Evolutionary conservation across 2,329 filamentous ascomycete species (phyloP).

Genomic region (Colletotrichum abscissum): DNA sequence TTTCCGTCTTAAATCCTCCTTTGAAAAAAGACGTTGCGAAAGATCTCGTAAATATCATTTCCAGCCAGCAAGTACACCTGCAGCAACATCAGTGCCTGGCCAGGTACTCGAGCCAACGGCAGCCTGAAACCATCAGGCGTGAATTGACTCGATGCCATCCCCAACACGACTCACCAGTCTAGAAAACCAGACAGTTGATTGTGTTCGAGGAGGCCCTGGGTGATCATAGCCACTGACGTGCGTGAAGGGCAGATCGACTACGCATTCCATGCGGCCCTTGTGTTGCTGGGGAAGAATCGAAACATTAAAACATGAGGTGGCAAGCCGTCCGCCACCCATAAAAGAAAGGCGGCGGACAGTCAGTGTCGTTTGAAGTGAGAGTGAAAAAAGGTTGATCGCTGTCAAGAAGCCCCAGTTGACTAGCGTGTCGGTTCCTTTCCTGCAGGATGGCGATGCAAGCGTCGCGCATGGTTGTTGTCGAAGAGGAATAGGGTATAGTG

Average conservation of each 20-base stretch:
- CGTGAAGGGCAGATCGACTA: slow-evolving; percentile 7
- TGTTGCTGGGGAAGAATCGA: slow-evolving; percentile 33
- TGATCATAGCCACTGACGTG: neutral
- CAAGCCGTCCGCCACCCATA: neutral
- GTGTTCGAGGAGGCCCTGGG: neutral
- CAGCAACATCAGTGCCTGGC: slow-evolving; percentile 2
- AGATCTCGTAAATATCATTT: slow-evolving; percentile 24
- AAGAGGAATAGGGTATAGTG: slow-evolving; percentile 30
- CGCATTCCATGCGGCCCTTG: slow-evolving; percentile 23
- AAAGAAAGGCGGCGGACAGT: neutral
- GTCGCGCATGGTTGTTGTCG: slow-evolving; percentile 19
- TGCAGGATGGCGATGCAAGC: slow-evolving; percentile 33
- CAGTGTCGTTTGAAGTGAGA: slow-evolving; percentile 1
- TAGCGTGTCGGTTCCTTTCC: slow-evolving; percentile 31
- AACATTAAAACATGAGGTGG: slow-evolving; percentile 23
- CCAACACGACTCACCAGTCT: neutral
- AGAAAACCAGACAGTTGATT: neutral
- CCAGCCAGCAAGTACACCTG: slow-evolving; percentile 25
- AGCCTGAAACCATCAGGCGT: neutral
- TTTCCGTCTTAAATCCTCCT: neutral
- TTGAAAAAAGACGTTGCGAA: neutral
- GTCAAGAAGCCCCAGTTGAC: slow-evolving; percentile 27
- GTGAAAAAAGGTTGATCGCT: slow-evolving; percentile 24
- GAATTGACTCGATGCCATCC: slow-evolving; percentile 5
- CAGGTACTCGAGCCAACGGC: neutral